Percentiles rank a stretch among this genome's conserved stretches.
Evolutionary conservation across 192 early-diverging fungal species (phyloP).

Genomic region (Gaertneriomyces semiglobifer): DNA sequence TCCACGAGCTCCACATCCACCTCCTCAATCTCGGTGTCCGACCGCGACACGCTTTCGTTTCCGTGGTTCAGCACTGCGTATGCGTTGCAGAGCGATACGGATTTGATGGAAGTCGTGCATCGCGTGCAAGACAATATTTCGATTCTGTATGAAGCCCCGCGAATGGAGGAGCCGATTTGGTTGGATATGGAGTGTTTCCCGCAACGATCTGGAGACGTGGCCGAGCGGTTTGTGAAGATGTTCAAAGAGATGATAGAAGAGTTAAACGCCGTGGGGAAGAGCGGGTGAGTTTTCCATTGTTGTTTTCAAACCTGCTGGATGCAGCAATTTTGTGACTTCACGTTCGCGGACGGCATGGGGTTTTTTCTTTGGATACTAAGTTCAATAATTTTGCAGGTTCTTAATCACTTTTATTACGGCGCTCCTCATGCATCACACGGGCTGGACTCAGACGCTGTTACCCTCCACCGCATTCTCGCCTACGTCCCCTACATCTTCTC

Average conservation of each 20-base stretch:
- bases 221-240: slow-evolving; percentile 13
- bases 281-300: slow-evolving; percentile 1
- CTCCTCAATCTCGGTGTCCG: background rate
- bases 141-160: slow-evolving; percentile 14
- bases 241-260: background rate
- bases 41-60: background rate
- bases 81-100: slow-evolving; percentile 10
- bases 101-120: slow-evolving; percentile 9
- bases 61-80: slow-evolving; percentile 6
- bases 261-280: background rate
- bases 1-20: background rate
- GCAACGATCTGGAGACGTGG: background rate
- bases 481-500: background rate
- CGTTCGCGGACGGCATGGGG: slow-evolving; percentile 18
- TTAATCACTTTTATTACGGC: slow-evolving; percentile 19
- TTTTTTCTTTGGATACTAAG: slow-evolving; percentile 19
- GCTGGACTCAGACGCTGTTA: background rate
- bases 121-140: slow-evolving; percentile 15
- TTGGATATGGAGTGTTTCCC: slow-evolving; percentile 33
- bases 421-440: background rate
- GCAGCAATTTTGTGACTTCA: slow-evolving; percentile 15
- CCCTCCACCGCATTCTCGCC: background rate
- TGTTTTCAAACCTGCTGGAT: background rate
- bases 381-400: slow-evolving; percentile 25
- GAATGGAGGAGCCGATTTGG: slow-evolving; percentile 31